Evolutionary conservation across 1,284 basidiomycete species (phyloP).

Genomic region (Cystobasidiaceae sp.): DNA sequence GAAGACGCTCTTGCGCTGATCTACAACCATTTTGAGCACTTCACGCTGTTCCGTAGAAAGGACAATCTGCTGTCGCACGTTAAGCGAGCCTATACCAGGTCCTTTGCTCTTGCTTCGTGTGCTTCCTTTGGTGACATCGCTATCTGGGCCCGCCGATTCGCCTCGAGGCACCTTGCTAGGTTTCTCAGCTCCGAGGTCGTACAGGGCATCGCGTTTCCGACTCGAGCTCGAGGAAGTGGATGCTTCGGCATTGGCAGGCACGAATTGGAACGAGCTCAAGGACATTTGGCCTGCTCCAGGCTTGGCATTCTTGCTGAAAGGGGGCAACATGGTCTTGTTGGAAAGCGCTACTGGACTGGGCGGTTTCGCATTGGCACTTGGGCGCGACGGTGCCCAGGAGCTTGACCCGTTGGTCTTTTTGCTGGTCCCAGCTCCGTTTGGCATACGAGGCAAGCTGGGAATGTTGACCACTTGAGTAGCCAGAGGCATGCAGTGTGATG

Average conservation of each 20-base stretch:
- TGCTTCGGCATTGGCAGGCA: neutral
- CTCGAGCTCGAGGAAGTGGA: neutral
- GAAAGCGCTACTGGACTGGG: too few species aligned
- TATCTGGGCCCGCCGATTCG: neutral
- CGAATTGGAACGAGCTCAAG: too few species aligned
- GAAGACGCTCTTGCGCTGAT: conserved; percentile 72
- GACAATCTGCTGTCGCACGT: conserved; percentile 48
- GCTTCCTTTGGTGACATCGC: neutral
- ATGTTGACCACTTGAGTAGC: conserved; percentile 17
- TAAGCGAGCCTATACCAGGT: conserved; percentile 20
- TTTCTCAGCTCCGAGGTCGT: conserved; percentile 3
- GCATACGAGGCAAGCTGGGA: conserved; percentile 1
- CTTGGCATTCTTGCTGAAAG: too few species aligned
- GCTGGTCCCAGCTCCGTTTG: neutral
- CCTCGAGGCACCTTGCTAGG: neutral
- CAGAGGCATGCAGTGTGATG: neutral
- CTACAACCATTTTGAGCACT: conserved; percentile 66
- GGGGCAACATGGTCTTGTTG: too few species aligned
- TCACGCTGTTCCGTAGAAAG: conserved; percentile 78
- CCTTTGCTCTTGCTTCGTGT: neutral
- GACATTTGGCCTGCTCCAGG: too few species aligned
- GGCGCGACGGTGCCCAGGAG: too few species aligned
- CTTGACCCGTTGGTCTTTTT: neutral
- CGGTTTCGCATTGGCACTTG: too few species aligned
- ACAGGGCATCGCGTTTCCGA: conserved; percentile 1